Evolutionary conservation across 192 early-diverging fungal species (phyloP), one percentile per base, ranked within the genome.

Genomic region (Haplosporangium gracile): DNA sequence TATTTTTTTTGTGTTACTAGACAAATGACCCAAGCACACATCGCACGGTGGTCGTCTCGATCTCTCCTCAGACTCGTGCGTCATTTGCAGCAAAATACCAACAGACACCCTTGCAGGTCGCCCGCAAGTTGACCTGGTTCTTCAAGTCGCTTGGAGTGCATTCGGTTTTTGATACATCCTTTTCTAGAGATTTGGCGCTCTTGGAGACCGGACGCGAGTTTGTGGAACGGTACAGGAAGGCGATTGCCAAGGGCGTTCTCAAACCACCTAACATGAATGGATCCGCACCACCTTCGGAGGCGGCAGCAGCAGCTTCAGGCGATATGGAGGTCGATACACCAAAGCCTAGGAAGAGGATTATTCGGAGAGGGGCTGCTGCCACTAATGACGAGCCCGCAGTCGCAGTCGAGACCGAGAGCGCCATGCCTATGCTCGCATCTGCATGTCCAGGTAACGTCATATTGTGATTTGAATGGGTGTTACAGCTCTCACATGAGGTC

Each of bases 41-140:
- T 49, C 88, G 91, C 53, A 93, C 91, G 4, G 89, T 98, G 5
- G 95, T 98, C 4, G 93, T 99, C 22, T 97, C 97, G 13, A 90
- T 99, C 34, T 93, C 97, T 8, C 97, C 97, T 26, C 99, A 99
- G 79, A 93, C 95, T 0, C 90, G 95, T 45, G 99, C 97, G 9
- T 98, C 98, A 11, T 83, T 99, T 76, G 97, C 97, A 7, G 92
- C 93, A 29, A 98, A 98, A 87, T 97, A 97, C 83, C 77, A 90
- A 29, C 77, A 98, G 34, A 88, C 95, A 1, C 89, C 93, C 11
- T 76, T 94, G 10, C 91, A 95, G 49, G 94, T 96, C 0, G 94
- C 95, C 65, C 90, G 90, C 79, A 91, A 95, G 24, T 79, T 98
- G 71, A 93, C 94, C 0, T 90, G 92, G 60, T 93, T 96, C 69